Evolutionary conservation across 257 asterid species (phyloP), one percentile per base, ranked within the genome.

Genomic region (Fraxinus quadrangulata): DNA sequence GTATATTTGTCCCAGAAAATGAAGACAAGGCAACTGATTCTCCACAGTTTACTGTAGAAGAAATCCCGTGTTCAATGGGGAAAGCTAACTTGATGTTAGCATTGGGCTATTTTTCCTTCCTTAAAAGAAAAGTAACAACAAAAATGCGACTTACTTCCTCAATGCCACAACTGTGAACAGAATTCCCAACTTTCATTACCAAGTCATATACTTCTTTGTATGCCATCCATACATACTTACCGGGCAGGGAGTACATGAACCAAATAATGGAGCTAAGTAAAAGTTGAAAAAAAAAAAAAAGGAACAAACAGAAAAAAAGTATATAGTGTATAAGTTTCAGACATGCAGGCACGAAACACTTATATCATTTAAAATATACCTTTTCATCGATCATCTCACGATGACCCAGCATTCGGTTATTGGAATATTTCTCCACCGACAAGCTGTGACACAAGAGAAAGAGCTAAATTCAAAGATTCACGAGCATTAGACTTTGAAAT

Each of bases 351-450:
- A 82, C 67, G 77, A 74, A 80, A 30, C 31, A 56, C 49, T 42
- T 72, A 49, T 61, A 23, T 61, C 16, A 1, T 61, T 68, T 59
- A 61, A 75, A 12, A 67, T 70, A 45, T 95, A 95, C 99, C 95
- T 95, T 84, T 81, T 97, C 98, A 83, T 88, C 16, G 65, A 84
- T 88, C 75, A 89, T 74, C 81, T 93, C 93, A 79, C 96, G 93
- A 70, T 81, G 88, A 40, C 99, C 97, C 84, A 93, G 99, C 99
- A 95, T 95, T 51, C 33, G 87, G 78, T 91, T 95, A 63, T 91
- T 78, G 72, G 99, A 97, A 85, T 86, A 86, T 77, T 88, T 93
- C 71, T 95, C 93, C 67, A 90, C 97, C 6, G 99, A 87, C 86
- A 89, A 49, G 74, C 97, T 93, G 93, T 42, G 73, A 78, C 71